phyloP scores from a whole-genome alignment of 2,329 filamentous ascomycete genomes.

The Lizonia empirigonia region DNA sequence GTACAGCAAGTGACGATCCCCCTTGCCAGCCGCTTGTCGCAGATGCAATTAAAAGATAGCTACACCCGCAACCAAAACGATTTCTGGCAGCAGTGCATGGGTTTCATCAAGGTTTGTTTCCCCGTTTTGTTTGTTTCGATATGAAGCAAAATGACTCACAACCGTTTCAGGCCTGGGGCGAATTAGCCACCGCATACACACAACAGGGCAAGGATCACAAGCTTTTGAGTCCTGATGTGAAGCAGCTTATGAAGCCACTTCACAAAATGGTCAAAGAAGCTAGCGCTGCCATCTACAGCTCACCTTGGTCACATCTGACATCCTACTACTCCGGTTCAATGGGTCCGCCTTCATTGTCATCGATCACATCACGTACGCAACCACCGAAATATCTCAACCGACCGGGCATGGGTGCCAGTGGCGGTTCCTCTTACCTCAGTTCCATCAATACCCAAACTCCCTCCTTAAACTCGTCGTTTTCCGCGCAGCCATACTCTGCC shows the following conservation, averaged over 20 bases:
- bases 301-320: constrained; percentile 65
- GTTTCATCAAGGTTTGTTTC: constrained; percentile 63
- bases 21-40: constrained; percentile 73
- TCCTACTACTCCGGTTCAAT: constrained; percentile 36
- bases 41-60: constrained; percentile 84
- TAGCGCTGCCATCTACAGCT: constrained; percentile 70
- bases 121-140: constrained; percentile 17
- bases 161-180: constrained; percentile 64
- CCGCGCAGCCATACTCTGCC: constrained; percentile 35
- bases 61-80: constrained; percentile 69
- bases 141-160: constrained; percentile 40
- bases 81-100: constrained; percentile 74
- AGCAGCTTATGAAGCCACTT: constrained; percentile 75
- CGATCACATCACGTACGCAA: constrained; percentile 43
- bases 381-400: constrained; percentile 40
- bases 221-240: constrained; percentile 67
- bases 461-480: constrained; percentile 36
- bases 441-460: constrained; percentile 47
- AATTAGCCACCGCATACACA: constrained; percentile 59
- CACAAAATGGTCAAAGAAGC: constrained; percentile 85
- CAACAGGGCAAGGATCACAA: constrained; percentile 51
- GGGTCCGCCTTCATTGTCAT: constrained; percentile 42
- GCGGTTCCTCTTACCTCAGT: constrained; percentile 38
- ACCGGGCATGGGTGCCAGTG: constrained; percentile 29
- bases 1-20: constrained; percentile 75